phyloP scores from a whole-genome alignment of 1,139 yeast species.

The Blastobotrys buckinghamii region DNA sequence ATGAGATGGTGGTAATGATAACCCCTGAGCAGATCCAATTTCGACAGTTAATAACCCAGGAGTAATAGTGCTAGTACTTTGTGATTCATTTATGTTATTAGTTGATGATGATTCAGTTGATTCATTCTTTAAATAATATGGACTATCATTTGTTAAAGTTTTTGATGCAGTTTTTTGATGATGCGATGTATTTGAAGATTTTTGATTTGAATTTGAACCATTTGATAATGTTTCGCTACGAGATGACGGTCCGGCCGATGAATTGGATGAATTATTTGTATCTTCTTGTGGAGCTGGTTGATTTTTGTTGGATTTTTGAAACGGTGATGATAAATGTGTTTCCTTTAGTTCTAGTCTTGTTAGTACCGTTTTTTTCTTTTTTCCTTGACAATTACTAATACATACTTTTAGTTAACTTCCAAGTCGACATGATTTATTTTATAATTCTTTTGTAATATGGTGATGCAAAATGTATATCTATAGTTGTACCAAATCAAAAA shows the following conservation, averaged over 20 bases:
- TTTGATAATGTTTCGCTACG: constrained; percentile 3
- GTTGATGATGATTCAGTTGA: constrained; percentile 9
- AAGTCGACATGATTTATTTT: constrained; percentile 8
- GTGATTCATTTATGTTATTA: too few relatives aligned
- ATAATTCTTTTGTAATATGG: not conserved
- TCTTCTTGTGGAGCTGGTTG: too few relatives aligned
- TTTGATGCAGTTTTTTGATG: constrained; percentile 3
- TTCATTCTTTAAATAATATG: not conserved
- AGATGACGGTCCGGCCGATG: constrained; percentile 2
- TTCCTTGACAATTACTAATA: not conserved
- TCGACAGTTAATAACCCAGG: constrained; percentile 73
- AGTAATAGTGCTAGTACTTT: constrained; percentile 36
- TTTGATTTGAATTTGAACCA: not conserved
- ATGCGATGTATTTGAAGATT: not conserved
- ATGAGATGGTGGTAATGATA: constrained; percentile 52
- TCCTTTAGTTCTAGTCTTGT: constrained; percentile 32
- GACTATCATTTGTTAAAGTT: constrained; percentile 5
- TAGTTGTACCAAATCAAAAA: too few relatives aligned
- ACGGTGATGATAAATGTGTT: constrained; percentile 31
- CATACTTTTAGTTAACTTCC: constrained; percentile 12
- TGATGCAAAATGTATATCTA: too few relatives aligned
- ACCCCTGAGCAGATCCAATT: constrained; percentile 54
- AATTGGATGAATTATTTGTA: not conserved
- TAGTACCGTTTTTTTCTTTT: not conserved
- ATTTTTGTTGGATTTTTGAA: not conserved